A percentile compares a stretch with the other conserved stretches of the same genome.
phyloP scores from a whole-genome alignment of 345 rosid species.

The Acer campestre region DNA sequence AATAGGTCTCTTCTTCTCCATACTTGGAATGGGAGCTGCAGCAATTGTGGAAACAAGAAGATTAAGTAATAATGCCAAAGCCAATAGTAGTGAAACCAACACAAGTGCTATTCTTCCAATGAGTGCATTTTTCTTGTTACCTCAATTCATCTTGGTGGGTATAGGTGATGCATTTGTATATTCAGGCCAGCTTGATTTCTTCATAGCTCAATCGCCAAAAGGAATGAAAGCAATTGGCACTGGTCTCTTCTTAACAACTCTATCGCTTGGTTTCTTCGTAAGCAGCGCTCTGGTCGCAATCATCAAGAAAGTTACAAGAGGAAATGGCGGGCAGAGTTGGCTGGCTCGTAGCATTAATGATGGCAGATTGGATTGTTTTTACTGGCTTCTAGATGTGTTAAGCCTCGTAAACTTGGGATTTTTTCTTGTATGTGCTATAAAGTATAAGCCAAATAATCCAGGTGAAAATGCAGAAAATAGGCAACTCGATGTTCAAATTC shows the following conservation, averaged over 20 bases:
- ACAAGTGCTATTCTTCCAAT: not conserved
- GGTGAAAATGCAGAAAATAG: not conserved
- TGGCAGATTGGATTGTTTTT: slow-evolving; percentile 22
- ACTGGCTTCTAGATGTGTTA: slow-evolving; percentile 14
- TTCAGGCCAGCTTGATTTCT: slow-evolving; percentile 31
- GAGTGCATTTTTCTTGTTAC: slow-evolving; percentile 19
- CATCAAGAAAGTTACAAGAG: slow-evolving; percentile 4
- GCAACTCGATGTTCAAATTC: not conserved
- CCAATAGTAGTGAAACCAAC: not conserved
- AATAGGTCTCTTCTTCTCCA: slow-evolving; percentile 18
- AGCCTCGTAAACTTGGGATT: slow-evolving; percentile 9
- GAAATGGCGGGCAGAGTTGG: slow-evolving; percentile 11
- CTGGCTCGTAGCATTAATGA: slow-evolving; percentile 16
- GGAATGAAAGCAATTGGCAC: slow-evolving; percentile 31
- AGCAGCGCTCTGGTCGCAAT: slow-evolving; percentile 17
- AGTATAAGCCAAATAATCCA: slow-evolving; percentile 17
- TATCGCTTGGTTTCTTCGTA: slow-evolving; percentile 12
- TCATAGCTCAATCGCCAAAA: slow-evolving; percentile 19
- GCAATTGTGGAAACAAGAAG: slow-evolving; percentile 12
- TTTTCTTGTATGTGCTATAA: slow-evolving; percentile 16
- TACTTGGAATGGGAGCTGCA: slow-evolving; percentile 19
- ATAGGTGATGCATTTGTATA: slow-evolving; percentile 19
- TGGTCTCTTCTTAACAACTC: slow-evolving; percentile 22
- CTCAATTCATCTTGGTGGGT: slow-evolving; percentile 23
- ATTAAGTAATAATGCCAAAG: not conserved